Base-by-base conservation (phyloP, 169 alveolate genomes). In the Plasmodium vivax region DNA sequence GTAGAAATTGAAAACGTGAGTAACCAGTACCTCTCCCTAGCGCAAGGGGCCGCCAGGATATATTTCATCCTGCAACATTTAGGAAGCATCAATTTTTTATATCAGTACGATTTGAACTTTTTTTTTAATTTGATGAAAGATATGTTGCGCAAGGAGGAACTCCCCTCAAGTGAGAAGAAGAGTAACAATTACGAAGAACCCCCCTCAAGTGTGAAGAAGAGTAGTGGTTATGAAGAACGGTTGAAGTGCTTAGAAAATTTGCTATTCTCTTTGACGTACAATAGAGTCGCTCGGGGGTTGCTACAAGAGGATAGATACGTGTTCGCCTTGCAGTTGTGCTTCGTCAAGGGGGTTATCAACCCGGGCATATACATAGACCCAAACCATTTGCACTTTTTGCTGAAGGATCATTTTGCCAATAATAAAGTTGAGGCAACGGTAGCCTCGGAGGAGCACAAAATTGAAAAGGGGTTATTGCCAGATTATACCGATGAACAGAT, bases 41-140 rank as follows among this genome's bases (percentile, higher is more conserved):
- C 99, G 2, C 96, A 93, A 75, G 97, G 98, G 71, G 96, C 99
- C 16, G 98, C 99, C 12, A 95, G 98, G 75, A 97, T 97, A 19
- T 98, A 96, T 93, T 97, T 96, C 88, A 85, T 96, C 19, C 88
- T 98, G n/a, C 96, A 96, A 83, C 96, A 97, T 92, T 96, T 99
- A 87, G 98, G 98, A 27, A 87, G 95, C 30, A 97, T 99, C 68
- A 97, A 98, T 96, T 97, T 97, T 93, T 96, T 99, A 19, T 99
- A 99, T 95, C 98, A 98, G 85, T 98, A 97, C 96, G 98, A 99
- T 75, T 96, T 98, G 54, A 96, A 98, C 43, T 98, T 98, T 97
- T 98, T 98, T 93, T 96, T 99, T 98, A 98, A 98, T 90, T 93
- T 97, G 54, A 93, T 98, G 95, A 96, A 95, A 56, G 97, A 97